These are phyloP conservation scores for Echeveria elegans DNA, from an alignment of 164 flowering plant species.

Conservation along the genomic window DNA sequence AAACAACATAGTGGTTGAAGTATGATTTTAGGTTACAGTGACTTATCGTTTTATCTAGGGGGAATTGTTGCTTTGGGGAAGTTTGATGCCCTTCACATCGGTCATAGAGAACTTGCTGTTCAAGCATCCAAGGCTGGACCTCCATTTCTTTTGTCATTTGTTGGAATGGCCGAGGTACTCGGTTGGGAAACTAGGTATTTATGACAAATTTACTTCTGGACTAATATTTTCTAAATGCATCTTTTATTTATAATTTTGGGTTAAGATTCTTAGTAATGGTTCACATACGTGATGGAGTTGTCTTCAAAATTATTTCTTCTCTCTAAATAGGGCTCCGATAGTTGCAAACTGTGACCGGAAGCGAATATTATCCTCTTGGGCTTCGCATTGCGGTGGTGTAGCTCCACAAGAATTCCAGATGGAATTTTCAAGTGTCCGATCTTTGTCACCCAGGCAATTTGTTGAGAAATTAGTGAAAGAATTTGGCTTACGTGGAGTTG, in stretches of 20 bases:
- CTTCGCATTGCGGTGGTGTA: slow-evolving; percentile 53
- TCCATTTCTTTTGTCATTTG: slow-evolving; percentile 86
- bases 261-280: not conserved
- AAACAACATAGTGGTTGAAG: not conserved
- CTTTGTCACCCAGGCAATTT: slow-evolving; percentile 73
- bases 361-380: slow-evolving; percentile 80
- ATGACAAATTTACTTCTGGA: not conserved
- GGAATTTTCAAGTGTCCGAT: slow-evolving; percentile 76
- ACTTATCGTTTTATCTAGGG: slow-evolving; percentile 27
- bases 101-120: slow-evolving; percentile 92
- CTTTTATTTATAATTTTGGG: too few species aligned
- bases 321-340: slow-evolving; percentile 60
- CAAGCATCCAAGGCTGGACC: slow-evolving; percentile 80
- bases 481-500: slow-evolving; percentile 81
- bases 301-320: not conserved
- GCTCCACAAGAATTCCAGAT: slow-evolving; percentile 56
- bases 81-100: slow-evolving; percentile 97
- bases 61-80: slow-evolving; percentile 94
- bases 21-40: not conserved
- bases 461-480: slow-evolving; percentile 77
- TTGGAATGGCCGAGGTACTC: slow-evolving; percentile 90
- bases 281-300: too few species aligned
- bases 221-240: too few species aligned
- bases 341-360: slow-evolving; percentile 86
- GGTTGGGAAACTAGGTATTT: slow-evolving; percentile 93